Evolutionary conservation across 2,329 filamentous ascomycete species (phyloP).

Genomic region (Aspergillus oerlinghausenensis): DNA sequence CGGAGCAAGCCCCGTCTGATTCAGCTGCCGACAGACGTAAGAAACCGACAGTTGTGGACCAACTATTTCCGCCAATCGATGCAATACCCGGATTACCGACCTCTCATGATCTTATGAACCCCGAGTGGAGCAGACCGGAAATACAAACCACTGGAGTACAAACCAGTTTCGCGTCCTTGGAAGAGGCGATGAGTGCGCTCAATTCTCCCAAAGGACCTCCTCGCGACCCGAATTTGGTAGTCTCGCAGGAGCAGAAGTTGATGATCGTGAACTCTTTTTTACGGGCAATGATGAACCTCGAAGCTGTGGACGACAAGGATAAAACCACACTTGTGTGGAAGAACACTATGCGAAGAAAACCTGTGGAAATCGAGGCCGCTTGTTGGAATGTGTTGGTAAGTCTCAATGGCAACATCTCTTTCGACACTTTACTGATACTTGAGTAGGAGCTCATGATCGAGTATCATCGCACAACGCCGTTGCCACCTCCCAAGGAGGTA

Average conservation of each 20-base stretch:
- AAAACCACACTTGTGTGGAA: slow-evolving; percentile 25
- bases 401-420: neutral
- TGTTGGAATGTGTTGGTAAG: slow-evolving; percentile 32
- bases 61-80: neutral
- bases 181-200: slow-evolving; percentile 14
- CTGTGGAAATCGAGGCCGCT: slow-evolving; percentile 22
- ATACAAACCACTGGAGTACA: slow-evolving; percentile 2
- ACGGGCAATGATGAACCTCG: slow-evolving; percentile 29
- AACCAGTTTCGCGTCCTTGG: slow-evolving; percentile 14
- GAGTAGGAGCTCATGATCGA: slow-evolving; percentile 19
- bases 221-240: slow-evolving; percentile 25
- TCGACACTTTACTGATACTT: neutral
- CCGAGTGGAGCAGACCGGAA: slow-evolving; percentile 1
- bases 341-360: slow-evolving; percentile 14
- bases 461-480: slow-evolving; percentile 22
- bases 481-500: slow-evolving; percentile 13
- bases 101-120: slow-evolving; percentile 7
- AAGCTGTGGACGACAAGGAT: slow-evolving; percentile 25
- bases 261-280: slow-evolving; percentile 27
- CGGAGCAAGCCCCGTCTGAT: neutral
- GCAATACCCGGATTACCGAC: neutral
- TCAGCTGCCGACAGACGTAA: neutral
- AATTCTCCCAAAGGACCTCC: neutral
- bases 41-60: neutral
- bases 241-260: slow-evolving; percentile 12